phyloP scores from a whole-genome alignment of 768 basidiomycete genomes.

The Tremella fuciformis region DNA sequence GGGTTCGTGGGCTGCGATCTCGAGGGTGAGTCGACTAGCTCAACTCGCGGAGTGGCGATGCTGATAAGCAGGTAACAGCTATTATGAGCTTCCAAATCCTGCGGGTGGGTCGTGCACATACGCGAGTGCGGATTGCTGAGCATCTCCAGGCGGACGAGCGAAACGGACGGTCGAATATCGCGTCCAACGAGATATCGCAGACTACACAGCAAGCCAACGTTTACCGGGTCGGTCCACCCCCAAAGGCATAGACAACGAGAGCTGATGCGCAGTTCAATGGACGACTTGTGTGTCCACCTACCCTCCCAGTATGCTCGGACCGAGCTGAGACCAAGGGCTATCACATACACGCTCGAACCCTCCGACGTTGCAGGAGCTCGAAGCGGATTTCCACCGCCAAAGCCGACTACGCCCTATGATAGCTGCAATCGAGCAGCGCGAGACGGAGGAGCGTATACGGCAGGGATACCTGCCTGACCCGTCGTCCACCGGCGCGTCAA shows the following conservation, averaged over 20 bases:
- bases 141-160: conserved; percentile 28
- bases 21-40: conserved; percentile 22
- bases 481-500: neutral
- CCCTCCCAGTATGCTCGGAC: neutral
- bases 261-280: conserved; percentile 40
- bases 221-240: conserved; percentile 33
- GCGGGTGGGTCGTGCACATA: conserved; percentile 17
- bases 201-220: conserved; percentile 33
- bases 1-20: conserved; percentile 35
- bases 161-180: conserved; percentile 42
- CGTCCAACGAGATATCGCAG: conserved; percentile 32
- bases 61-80: conserved; percentile 34
- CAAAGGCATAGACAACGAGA: neutral
- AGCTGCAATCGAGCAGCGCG: conserved; percentile 37
- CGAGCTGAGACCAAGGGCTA: conserved; percentile 30
- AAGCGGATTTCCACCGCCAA: conserved; percentile 27
- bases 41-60: neutral
- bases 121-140: neutral
- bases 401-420: conserved; percentile 27
- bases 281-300: conserved; percentile 31
- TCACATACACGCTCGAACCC: conserved; percentile 42
- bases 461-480: conserved; percentile 37
- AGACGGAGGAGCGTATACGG: conserved; percentile 41
- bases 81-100: conserved; percentile 35
- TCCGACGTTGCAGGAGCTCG: conserved; percentile 32